Evolutionary conservation across 495 filamentous ascomycete species (phyloP), one percentile per base, ranked within the genome.

Genomic region (Staphylotrichum longicolle): DNA sequence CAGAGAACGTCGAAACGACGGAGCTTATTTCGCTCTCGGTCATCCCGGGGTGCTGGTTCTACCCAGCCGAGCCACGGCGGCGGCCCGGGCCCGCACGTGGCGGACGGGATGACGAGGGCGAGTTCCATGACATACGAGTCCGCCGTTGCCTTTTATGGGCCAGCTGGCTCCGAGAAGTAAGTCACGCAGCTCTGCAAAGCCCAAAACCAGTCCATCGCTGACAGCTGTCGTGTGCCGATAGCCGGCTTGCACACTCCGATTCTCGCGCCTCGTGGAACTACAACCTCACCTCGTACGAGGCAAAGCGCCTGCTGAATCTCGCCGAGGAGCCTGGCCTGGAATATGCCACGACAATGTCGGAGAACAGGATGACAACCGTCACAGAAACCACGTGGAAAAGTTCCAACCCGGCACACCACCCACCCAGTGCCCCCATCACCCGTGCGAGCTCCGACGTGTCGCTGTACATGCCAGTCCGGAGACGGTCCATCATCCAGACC

Each of bases 381-480:
- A 71, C 70, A 20, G 75, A 74, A 60, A 66, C 68, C 1, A 74
- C 74, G 20, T 72, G 72, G 63, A 71, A 70, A 61, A 68, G 65
- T 61, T 74, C 72, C 10, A 73, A 76, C 62, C 72, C 72, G 27
- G 56, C 71, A 35, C 61, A 71, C 20, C 20, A 27, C 32, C 70
- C 72, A 2, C 54, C 68, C 4, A 66, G 58, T 37, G 49, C 72
- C 5, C 60, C 71, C 4, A 67, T 79, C 11, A 70, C 63, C 37
- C 73, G 74, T 8, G 66, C 68, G 20, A 75, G 69, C 60, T 80
- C 78, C 7, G 77, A 80, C 11, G 8, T 74, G 39, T 80, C 79
- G 20, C 59, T 82, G 14, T 80, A 80, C 60, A 72, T 77, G 53
- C 79, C 79, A 11, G 75, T 79, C 59, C 72, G 79, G 46, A 68